These are phyloP conservation scores for Acrocalymma vagum DNA, from an alignment of 2,329 filamentous ascomycete species.

Conservation along the genomic window DNA sequence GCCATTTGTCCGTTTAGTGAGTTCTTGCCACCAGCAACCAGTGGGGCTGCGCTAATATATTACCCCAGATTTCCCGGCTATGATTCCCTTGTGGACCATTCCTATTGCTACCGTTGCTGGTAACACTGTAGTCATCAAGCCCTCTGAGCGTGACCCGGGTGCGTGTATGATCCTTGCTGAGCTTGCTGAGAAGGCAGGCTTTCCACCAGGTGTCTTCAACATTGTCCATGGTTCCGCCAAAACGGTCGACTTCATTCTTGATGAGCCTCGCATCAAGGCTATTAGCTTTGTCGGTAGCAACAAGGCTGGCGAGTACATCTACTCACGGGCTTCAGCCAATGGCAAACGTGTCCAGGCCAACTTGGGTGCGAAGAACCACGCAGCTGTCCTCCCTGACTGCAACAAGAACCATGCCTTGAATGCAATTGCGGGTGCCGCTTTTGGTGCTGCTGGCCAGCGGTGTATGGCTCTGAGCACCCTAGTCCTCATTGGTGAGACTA, in stretches of 20 bases:
- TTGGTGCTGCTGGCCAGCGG: slow-evolving; percentile 83
- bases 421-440: slow-evolving; percentile 82
- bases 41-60: slow-evolving; percentile 27
- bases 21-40: slow-evolving; percentile 37
- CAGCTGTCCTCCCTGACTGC: slow-evolving; percentile 82
- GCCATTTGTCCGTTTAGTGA: slow-evolving; percentile 88
- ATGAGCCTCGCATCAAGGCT: slow-evolving; percentile 85
- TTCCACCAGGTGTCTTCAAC: slow-evolving; percentile 83
- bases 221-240: slow-evolving; percentile 81
- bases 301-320: slow-evolving; percentile 90
- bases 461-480: slow-evolving; percentile 88
- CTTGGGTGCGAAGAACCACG: slow-evolving; percentile 88
- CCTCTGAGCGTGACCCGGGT: slow-evolving; percentile 84
- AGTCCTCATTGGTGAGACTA: slow-evolving; percentile 85
- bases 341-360: slow-evolving; percentile 91
- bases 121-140: slow-evolving; percentile 86
- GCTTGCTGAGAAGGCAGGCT: slow-evolving; percentile 80
- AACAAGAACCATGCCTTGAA: slow-evolving; percentile 92
- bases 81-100: slow-evolving; percentile 93
- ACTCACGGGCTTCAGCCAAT: slow-evolving; percentile 77
- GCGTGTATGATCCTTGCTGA: slow-evolving; percentile 87
- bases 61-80: slow-evolving; percentile 79
- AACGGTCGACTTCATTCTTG: slow-evolving; percentile 86
- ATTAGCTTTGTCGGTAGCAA: slow-evolving; percentile 88
- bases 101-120: slow-evolving; percentile 84